A percentile compares a stretch with the other conserved stretches of the same genome.
Evolutionary conservation across 805 yeast species (phyloP).

Genomic region (Lachancea quebecensis): DNA sequence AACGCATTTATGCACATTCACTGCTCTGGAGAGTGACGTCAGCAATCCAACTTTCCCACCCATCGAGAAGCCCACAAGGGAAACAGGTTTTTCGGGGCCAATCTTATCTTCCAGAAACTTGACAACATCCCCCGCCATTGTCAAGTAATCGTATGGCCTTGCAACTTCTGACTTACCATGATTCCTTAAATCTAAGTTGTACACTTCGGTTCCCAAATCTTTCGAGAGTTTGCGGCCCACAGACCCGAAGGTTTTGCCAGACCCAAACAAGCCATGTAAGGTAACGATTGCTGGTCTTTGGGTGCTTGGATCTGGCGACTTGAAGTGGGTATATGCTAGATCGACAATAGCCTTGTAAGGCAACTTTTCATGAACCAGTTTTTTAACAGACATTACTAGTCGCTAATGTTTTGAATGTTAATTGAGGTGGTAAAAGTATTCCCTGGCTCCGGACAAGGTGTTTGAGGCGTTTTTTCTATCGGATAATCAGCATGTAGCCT

Average conservation of each 20-base stretch:
- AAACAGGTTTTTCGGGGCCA: slow-evolving; percentile 25
- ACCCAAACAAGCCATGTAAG: slow-evolving; percentile 52
- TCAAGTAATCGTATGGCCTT: slow-evolving; percentile 38
- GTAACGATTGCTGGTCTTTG: slow-evolving; percentile 35
- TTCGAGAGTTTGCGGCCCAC: slow-evolving; percentile 34
- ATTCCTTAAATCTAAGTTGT: slow-evolving; percentile 46
- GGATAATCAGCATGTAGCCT: too few species aligned
- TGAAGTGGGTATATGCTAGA: slow-evolving; percentile 14
- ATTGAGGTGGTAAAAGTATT: too few species aligned
- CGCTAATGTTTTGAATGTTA: background rate
- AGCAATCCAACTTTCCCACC: slow-evolving; percentile 54
- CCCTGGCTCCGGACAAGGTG: too few species aligned
- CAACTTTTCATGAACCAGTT: slow-evolving; percentile 4
- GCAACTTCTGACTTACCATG: slow-evolving; percentile 47
- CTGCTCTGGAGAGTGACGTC: slow-evolving; percentile 29
- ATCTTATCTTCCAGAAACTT: slow-evolving; percentile 28
- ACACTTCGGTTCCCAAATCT: slow-evolving; percentile 31
- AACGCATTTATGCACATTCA: slow-evolving; percentile 35
- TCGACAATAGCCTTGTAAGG: slow-evolving; percentile 20
- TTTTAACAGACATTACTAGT: background rate
- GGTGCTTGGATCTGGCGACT: background rate
- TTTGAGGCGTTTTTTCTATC: too few species aligned
- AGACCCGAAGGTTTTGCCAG: slow-evolving; percentile 37
- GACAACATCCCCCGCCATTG: slow-evolving; percentile 39
- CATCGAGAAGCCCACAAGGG: slow-evolving; percentile 49